phyloP scores from a whole-genome alignment of 371 early-diverging fungal genomes.

The Choanephora cucurbitarum region DNA sequence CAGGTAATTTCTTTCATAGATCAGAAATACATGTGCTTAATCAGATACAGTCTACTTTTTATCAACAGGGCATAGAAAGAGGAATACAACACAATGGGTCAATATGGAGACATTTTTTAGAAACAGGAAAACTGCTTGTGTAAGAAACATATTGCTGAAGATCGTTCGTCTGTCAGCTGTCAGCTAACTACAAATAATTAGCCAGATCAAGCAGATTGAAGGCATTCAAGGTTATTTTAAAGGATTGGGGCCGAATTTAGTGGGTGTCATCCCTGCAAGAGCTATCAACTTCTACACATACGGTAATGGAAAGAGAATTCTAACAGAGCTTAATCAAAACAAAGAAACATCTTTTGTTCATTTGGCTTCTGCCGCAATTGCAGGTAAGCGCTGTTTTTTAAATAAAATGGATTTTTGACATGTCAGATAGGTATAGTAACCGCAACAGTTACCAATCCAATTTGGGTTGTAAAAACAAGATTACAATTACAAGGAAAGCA shows the following conservation, averaged over 20 bases:
- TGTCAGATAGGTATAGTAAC: conserved; percentile 58
- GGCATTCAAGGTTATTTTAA: conserved; percentile 89
- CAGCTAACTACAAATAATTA: conserved; percentile 16
- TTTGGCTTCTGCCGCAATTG: conserved; percentile 79
- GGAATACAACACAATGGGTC: conserved; percentile 5
- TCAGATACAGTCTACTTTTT: conserved; percentile 25
- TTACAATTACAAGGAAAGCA: conserved; percentile 82
- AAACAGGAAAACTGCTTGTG: conserved; percentile 55
- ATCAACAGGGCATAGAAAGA: conserved; percentile 24
- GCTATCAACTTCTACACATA: conserved; percentile 92
- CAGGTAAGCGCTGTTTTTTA: too few relatives aligned
- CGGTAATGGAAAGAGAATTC: conserved; percentile 81
- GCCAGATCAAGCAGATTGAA: conserved; percentile 74
- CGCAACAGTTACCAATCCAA: conserved; percentile 88
- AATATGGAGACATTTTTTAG: conserved; percentile 51
- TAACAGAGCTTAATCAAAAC: conserved; percentile 73
- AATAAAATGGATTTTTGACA: too few relatives aligned
- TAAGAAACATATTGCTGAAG: conserved; percentile 22
- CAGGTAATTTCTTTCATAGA: conserved; percentile 54
- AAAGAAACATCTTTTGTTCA: conserved; percentile 83
- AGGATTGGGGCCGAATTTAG: conserved; percentile 90
- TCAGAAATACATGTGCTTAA: not conserved
- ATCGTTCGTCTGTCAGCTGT: not conserved
- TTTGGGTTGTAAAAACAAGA: conserved; percentile 96
- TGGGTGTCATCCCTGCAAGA: conserved; percentile 93